Evolutionary conservation across 2,329 filamentous ascomycete species (phyloP), one percentile per base, ranked within the genome.

Genomic region (Epichloe elymi): DNA sequence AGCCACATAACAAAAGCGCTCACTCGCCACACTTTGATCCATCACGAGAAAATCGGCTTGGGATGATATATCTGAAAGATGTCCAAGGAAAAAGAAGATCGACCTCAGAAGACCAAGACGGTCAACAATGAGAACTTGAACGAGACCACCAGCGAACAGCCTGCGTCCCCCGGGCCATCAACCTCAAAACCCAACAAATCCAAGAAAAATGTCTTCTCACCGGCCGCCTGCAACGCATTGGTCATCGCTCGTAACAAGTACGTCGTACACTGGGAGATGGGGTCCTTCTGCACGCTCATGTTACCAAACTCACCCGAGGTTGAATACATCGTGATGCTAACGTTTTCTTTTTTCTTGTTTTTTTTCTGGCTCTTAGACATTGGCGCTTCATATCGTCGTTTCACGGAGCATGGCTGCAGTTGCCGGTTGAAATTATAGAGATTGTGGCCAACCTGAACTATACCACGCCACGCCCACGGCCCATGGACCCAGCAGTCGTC

Each of bases 321-420:
- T 30, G 30, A 30, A 30, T 10, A 23, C 11, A 5, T 3, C 14
- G 39, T 17, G 19, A 41, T 20, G 39, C 39, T 23, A n/a, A 41
- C 39, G 17, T 30, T 10, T 33, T 11, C 4, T 10, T 4, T 11
- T 0, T 4, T 11, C 1, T 30, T 11, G 0, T 4, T 10, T 10
- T 10, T 30, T 30, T 30, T 10, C 8, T 30, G 26, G 26, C 19
- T 10, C 19, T 5, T 38, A 91, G 87, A 65, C 86, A 91, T 69
- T 91, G 86, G 87, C 79, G 82, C 56, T 88, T 88, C 65, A 89
- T 93, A 53, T 89, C 86, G 20, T 85, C 83, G 30, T 93, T 87
- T 61, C 83, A 90, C 62, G 88, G 87, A 23, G 82, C 86, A 58
- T 93, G 88, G 88, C 78, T 90, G 14, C 83, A 88, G 65, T 73